Evolutionary conservation across 768 basidiomycete species (phyloP), one percentile per base, ranked within the genome.

Genomic region (Pleurotus platypus): DNA sequence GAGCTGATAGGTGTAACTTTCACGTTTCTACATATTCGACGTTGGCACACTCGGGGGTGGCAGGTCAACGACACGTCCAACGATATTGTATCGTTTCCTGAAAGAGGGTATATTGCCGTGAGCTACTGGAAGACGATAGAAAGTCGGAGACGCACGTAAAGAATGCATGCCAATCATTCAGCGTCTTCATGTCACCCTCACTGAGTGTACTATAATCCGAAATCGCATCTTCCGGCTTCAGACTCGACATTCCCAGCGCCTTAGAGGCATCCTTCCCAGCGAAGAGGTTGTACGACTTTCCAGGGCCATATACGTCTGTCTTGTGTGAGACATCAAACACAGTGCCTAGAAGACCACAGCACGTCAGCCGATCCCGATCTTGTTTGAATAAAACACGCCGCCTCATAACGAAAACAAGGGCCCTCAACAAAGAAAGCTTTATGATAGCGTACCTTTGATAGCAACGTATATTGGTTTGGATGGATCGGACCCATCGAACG

Each of bases 221-320:
- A 1, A 94, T 78, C 8, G 95, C 96, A 66, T 98, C 86, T 70
- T 93, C 89, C 3, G 77, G 72, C 55, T 92, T 90, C 63, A 97
- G 73, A 63, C 91, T 94, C 51, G 92, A 94, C 84, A 86, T 87
- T 43, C 94, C 96, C 5, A 99, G 77, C 0, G 89, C 96, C 61
- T 79, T 84, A 6, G 92, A 95, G 0, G 87, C 96, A 66, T 99
- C 96, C 73, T 91, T 96, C 46, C 94, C 96, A 30, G 94, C 92
- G 69, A 98, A 98, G 18, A 96, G 72, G 62, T 83, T 80, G 71
- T 94, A 93, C 3, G 88, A 84, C 22, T 77, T 75, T 2, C 91
- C 92, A 2, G 81, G 77, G 1, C 96, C 96, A 64, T 99, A 99
- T 62, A 94, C 89, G 59, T 97, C 94, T 27, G 74, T 73, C 70